Evolutionary conservation across 1,284 basidiomycete genomes (phyloP), one percentile per base, ranked within the genome.

Genomic region (Tilletia caries): DNA sequence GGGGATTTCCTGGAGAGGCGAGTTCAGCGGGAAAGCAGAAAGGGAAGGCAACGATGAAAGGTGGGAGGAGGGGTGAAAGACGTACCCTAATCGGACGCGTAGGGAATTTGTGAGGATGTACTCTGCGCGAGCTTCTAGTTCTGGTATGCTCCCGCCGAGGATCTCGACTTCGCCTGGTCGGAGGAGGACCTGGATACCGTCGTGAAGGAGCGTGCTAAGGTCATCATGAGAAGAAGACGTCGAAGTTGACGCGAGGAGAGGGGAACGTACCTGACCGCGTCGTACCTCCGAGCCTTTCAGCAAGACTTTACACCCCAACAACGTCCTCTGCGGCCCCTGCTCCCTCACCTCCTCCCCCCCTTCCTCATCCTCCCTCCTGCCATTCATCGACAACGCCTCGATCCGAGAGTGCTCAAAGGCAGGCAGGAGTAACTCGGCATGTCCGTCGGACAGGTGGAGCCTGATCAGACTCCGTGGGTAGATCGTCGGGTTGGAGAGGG

Each of bases 101-200:
- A 62, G 32, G 12, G 58, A 33, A 34, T 33, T 62, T 37, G 20
- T 62, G 58, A 62, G 58, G 4, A 62, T 37, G 33, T 37, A 37
- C 18, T 62, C 58, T 0, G 29, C 58, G 1, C 58, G 29, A 3
- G 27, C 29, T 33, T 62, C 58, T 3, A 62, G 58, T 29, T 62
- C 58, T 20, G 58, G 58, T 62, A 62, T 62, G 58, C 58, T 62
- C 6, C 58, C 58, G 27, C 58, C 58, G 10, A 62, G 32, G 15
- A 62, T 18, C 6, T 62, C 58, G 18, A 62, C 58, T 20, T 62
- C 29, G 32, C 32, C 58, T 3, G 58, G 58, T 33, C 58, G 58
- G 18, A 62, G 58, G 32, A 62, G 58, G 29, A 62, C 27, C 58
- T 62, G 23, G 6, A 54, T 1, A 50, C 43, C n/a, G n/a, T 1